A percentile compares a stretch with the other conserved stretches of the same genome.
Evolutionary conservation across 371 early-diverging fungal genomes (phyloP).

Genomic region (Actinomucor elegans): DNA sequence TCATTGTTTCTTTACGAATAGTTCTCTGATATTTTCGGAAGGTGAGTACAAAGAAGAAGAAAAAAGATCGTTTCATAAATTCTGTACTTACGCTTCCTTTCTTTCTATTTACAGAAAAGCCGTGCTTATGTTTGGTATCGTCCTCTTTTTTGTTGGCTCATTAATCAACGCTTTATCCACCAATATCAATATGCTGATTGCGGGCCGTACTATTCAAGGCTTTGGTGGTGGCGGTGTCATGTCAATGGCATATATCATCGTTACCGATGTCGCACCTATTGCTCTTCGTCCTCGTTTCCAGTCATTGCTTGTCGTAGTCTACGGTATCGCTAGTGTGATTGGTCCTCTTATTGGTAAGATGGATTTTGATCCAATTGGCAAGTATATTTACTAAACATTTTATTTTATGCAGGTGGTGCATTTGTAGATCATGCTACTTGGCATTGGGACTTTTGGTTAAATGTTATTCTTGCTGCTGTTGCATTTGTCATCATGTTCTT

Average conservation of each 20-base stretch:
- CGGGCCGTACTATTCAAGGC: slow-evolving; percentile 72
- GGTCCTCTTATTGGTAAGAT: slow-evolving; percentile 59
- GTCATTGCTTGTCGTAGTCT: slow-evolving; percentile 59
- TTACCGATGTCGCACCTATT: slow-evolving; percentile 72
- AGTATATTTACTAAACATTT: neutral
- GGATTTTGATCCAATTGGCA: slow-evolving; percentile 16
- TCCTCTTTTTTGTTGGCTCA: slow-evolving; percentile 56
- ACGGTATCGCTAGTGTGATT: slow-evolving; percentile 69
- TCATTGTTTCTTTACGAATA: slow-evolving; percentile 12
- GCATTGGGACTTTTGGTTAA: slow-evolving; percentile 79
- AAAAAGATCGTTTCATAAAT: neutral
- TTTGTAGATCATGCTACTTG: slow-evolving; percentile 64
- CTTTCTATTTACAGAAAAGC: slow-evolving; percentile 42
- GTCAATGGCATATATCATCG: slow-evolving; percentile 71
- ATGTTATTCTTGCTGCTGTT: slow-evolving; percentile 70
- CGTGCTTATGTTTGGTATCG: slow-evolving; percentile 43
- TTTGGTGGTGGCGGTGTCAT: slow-evolving; percentile 73
- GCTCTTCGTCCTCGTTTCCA: slow-evolving; percentile 68
- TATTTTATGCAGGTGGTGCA: slow-evolving; percentile 59
- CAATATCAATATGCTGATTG: slow-evolving; percentile 61
- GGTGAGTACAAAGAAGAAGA: slow-evolving; percentile 17
- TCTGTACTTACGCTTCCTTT: neutral
- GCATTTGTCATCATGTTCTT: slow-evolving; percentile 50
- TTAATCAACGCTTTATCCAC: slow-evolving; percentile 52
- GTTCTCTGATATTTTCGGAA: slow-evolving; percentile 66